Percentiles rank a stretch among this genome's conserved stretches.
Evolutionary conservation across 2,329 filamentous ascomycete species (phyloP).

Genomic region (Colletotrichum camelliae): DNA sequence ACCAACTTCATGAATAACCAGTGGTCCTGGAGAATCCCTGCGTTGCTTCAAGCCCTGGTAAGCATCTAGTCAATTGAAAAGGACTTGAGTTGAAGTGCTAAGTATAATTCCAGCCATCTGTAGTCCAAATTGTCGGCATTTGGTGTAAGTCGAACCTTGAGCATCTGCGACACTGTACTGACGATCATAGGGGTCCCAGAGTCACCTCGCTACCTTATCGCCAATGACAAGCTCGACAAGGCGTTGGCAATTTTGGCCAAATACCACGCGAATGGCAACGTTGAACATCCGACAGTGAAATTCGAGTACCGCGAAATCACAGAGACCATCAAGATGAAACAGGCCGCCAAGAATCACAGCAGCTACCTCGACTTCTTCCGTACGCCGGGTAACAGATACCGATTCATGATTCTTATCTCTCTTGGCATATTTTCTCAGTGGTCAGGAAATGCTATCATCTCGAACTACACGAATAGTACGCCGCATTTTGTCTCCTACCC

Average conservation of each 20-base stretch:
- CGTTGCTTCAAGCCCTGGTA: constrained; percentile 49
- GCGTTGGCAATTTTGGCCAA: constrained; percentile 39
- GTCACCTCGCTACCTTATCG: constrained; percentile 47
- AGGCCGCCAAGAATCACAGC: constrained; percentile 49
- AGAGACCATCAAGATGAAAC: constrained; percentile 60
- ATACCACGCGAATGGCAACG: constrained; percentile 36
- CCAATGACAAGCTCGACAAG: constrained; percentile 40
- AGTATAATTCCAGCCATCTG: constrained; percentile 38
- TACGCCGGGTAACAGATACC: constrained; percentile 62
- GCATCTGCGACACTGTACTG: neutral
- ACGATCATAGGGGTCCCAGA: constrained; percentile 40
- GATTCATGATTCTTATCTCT: constrained; percentile 56
- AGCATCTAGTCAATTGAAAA: neutral
- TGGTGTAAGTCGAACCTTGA: constrained; percentile 34
- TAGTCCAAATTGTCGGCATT: constrained; percentile 57
- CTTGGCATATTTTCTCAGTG: constrained; percentile 66
- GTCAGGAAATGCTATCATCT: constrained; percentile 65
- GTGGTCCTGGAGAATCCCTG: constrained; percentile 59
- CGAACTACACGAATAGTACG: constrained; percentile 53
- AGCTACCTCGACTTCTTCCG: constrained; percentile 59
- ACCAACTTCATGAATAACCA: constrained; percentile 49
- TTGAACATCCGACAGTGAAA: constrained; percentile 55
- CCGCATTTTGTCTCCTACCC: too few relatives aligned
- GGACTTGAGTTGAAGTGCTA: neutral
- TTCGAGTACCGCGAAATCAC: constrained; percentile 66